Evolutionary conservation across 2,329 filamentous ascomycete species (phyloP).

Genomic region (Colletotrichum horii): DNA sequence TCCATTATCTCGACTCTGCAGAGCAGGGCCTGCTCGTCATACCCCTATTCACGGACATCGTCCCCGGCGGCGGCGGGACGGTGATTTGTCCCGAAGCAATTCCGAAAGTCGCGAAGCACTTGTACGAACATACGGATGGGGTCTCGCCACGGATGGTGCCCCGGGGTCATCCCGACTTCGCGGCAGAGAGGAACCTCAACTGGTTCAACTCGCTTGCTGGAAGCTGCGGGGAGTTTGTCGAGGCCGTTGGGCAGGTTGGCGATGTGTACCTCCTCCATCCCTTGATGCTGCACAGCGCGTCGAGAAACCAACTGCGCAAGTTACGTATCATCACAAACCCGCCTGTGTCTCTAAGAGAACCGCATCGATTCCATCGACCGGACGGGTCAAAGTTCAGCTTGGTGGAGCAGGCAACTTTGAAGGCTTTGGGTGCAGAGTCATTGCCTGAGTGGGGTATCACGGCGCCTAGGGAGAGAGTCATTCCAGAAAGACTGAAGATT

Average conservation of each 20-base stretch:
- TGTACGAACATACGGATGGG: constrained; percentile 67
- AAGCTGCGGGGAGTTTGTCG: constrained; percentile 54
- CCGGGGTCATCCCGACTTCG: constrained; percentile 52
- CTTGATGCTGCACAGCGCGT: constrained; percentile 63
- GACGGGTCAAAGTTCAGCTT: constrained; percentile 52
- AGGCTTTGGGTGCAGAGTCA: constrained; percentile 48
- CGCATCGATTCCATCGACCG: constrained; percentile 55
- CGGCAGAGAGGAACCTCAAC: constrained; percentile 42
- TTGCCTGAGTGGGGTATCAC: constrained; percentile 59
- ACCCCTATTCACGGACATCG: constrained; percentile 70
- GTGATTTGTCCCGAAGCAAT: constrained; percentile 67
- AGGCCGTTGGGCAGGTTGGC: constrained; percentile 57
- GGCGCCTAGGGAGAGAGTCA: constrained; percentile 50
- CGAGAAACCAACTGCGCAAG: constrained; percentile 31
- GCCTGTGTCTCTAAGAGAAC: constrained; percentile 53
- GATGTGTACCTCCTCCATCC: constrained; percentile 66
- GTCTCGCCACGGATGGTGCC: constrained; percentile 70
- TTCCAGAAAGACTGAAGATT: constrained; percentile 41
- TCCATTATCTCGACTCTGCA: constrained; percentile 73
- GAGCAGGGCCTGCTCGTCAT: constrained; percentile 74
- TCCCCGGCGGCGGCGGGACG: constrained; percentile 66
- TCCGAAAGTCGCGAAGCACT: constrained; percentile 59
- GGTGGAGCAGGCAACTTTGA: constrained; percentile 61
- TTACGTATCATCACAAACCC: constrained; percentile 31
- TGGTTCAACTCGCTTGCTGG: constrained; percentile 49